A percentile compares a stretch with the other conserved stretches of the same genome.
These are phyloP conservation scores for Phytophthora melonis DNA, from an alignment of 352 stramenopile species.

Conservation along the genomic window DNA sequence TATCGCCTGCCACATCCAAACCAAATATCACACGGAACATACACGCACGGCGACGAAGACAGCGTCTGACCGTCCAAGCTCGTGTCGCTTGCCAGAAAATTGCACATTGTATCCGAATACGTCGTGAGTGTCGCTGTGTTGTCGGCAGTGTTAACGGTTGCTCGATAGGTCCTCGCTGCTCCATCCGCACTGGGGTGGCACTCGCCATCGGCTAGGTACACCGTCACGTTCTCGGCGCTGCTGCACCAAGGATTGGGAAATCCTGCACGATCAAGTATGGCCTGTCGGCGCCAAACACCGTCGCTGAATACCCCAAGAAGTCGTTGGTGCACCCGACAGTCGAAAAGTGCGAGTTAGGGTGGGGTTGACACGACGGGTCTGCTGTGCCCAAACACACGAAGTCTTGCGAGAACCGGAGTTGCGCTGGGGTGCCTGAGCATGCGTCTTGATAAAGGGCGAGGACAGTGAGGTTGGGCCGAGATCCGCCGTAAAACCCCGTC, in stretches of 20 bases:
- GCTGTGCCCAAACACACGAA: conserved; percentile 1
- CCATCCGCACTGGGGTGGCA: conserved; percentile 9
- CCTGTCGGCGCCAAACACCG: conserved; percentile 4
- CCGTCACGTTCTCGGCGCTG: conserved; percentile 5
- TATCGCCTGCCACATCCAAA: conserved; percentile 6
- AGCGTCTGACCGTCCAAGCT: conserved; percentile 6
- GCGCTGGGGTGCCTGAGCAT: conserved; percentile 3
- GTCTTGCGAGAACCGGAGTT: conserved; percentile 11
- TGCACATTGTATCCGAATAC: conserved; percentile 11
- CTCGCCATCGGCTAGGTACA: conserved; percentile 8
- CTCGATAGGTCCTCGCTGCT: neutral
- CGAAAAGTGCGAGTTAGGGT: conserved; percentile 1
- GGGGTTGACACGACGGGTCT: neutral
- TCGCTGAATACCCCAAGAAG: neutral
- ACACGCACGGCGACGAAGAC: conserved; percentile 10
- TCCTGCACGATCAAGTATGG: conserved; percentile 17
- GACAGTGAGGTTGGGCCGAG: neutral
- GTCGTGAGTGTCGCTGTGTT: conserved; percentile 8
- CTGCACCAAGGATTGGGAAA: conserved; percentile 2
- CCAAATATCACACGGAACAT: neutral
- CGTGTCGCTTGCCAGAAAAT: neutral
- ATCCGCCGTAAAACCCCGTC: conserved; percentile 7
- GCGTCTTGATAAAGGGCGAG: conserved; percentile 6
- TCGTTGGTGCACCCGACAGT: neutral
- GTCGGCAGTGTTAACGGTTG: neutral